Percentiles rank a stretch among this genome's conserved stretches.
Conservation (phyloP, 352 stramenopile genomes). For the Phytophthora pluvialis region DNA sequence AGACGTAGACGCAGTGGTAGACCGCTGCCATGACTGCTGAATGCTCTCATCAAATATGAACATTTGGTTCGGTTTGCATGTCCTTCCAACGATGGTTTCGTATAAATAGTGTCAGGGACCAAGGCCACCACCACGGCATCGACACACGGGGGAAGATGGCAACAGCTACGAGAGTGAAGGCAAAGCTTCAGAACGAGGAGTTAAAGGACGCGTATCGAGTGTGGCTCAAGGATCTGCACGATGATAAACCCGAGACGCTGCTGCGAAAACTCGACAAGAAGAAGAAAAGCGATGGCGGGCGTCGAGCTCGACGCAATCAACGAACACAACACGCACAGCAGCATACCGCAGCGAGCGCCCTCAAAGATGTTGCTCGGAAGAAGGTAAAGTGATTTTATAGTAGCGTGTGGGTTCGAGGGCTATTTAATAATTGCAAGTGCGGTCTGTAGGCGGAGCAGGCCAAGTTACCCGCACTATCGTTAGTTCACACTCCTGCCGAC, state of each 20-base stretch:
- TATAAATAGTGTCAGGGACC: conserved; percentile 29
- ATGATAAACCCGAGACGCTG: conserved; percentile 48
- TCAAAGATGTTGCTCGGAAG: conserved; percentile 44
- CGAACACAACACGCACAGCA: conserved; percentile 44
- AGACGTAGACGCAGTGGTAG: conserved; percentile 1
- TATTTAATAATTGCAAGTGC: background rate
- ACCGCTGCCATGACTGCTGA: background rate
- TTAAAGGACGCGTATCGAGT: conserved; percentile 48
- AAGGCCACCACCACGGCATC: background rate
- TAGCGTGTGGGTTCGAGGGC: background rate
- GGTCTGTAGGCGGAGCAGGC: conserved; percentile 2
- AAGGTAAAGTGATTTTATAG: conserved; percentile 20
- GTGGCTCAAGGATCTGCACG: conserved; percentile 53
- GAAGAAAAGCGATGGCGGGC: conserved; percentile 24
- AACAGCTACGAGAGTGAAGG: background rate
- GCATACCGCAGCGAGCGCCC: conserved; percentile 55
- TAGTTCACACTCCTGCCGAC: conserved; percentile 3
- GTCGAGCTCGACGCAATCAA: conserved; percentile 9
- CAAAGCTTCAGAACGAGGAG: conserved; percentile 32
- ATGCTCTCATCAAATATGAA: conserved; percentile 28
- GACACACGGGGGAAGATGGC: conserved; percentile 20
- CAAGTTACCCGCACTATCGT: conserved; percentile 25
- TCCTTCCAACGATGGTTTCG: background rate
- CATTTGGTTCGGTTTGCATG: conserved; percentile 14
- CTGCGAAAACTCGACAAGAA: conserved; percentile 40